Evolutionary conservation across 176 grass and related monocot genomes (phyloP), one percentile per base, ranked within the genome.

Genomic region (Themeda triandra): DNA sequence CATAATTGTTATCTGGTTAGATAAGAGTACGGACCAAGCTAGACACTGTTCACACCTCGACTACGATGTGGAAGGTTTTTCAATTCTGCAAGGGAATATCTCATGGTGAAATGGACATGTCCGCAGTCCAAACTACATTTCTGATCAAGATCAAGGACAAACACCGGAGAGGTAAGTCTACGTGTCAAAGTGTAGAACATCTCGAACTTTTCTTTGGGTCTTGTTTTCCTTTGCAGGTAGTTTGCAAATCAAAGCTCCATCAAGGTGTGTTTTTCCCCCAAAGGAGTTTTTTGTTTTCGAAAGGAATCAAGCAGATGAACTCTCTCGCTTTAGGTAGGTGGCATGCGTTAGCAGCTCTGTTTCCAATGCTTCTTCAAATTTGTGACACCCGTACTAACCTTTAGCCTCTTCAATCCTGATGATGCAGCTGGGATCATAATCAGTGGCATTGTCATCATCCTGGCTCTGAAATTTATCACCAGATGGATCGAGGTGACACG

Each of bases 361-460:
- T 12, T 45, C 54, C 53, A 56, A 23, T n/a, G 3, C 0, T 58
- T 0, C 2, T 56, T 58, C 54, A 18, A 24, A 0, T 58, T 58
- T 24, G 0, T 58, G 54, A 58, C 0, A 58, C 54, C 7, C 53
- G 53, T 18, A 31, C 14, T 51, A 14, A 18, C 13, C 12, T 71
- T 19, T 2, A 33, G n/a, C 23, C 8, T 66, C 6, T 21, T 39
- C 18, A 7, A 15, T 60, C 2, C 7, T 7, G 23, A 5, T 9
- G 30, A 5, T 13, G 73, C 41, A 88, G 86, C 81, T 65, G 80
- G 74, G 41, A 79, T 79, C 33, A 65, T 84, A 24, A 1, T 79
- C 8, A 75, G 66, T 10, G 80, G 66, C 32, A 23, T 78, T 63
- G 24, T 23, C 74, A 32, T 32, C 74, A 54, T 84, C 19, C 0